Base-by-base conservation (phyloP, 2,329 filamentous ascomycete species). In the Cyanodermella asteris region DNA sequence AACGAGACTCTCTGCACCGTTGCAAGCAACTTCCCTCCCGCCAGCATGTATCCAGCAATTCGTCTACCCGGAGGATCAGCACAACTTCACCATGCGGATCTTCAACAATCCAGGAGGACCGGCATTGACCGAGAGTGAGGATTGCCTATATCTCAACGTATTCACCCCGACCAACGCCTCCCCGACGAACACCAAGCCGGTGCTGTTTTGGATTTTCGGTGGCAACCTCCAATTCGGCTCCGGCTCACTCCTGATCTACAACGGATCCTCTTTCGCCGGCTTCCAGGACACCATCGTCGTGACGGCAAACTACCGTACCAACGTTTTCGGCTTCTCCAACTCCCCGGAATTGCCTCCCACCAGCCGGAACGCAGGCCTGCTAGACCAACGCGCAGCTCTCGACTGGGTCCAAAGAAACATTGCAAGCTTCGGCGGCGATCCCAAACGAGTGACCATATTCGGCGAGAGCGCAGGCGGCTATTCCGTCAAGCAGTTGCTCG, bases 391-490 rank as follows among this genome's bases (percentile, higher is more conserved):
- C 7, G 26, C 31, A 3, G 38, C 38, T 6, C 13, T 43, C 11
- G 28, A 40, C 5, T 43, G 40, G 40, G 32, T 42, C 3, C 31
- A 35, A 24, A 20, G 35, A 4, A 37, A 41, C 25, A 38, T 39
- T 12, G 17, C 25, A 11, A 32, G 35, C 3, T 43, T 42, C 31
- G 40, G 40, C 16, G 39, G 38, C 13, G 38, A 40, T 26, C 37
- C 38, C 7, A 19, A 29, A 2, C 28, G 25, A 16, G 53, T 58
- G 2, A 50, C 51, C 1, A 55, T 58, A 26, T 55, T 39, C 30
- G 53, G 52, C 13, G 49, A 55, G 31, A 31, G 28, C 13, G 31
- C 32, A 7, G 32, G 31, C 10, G 32, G 21, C 8, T 18, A 16
- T n/a, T 21, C 29, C 16, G 28, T 30, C n/a, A n/a, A n/a, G n/a